Evolutionary conservation across 352 stramenopile genomes (phyloP).

Genomic region (Pythium vanterpoolii): DNA sequence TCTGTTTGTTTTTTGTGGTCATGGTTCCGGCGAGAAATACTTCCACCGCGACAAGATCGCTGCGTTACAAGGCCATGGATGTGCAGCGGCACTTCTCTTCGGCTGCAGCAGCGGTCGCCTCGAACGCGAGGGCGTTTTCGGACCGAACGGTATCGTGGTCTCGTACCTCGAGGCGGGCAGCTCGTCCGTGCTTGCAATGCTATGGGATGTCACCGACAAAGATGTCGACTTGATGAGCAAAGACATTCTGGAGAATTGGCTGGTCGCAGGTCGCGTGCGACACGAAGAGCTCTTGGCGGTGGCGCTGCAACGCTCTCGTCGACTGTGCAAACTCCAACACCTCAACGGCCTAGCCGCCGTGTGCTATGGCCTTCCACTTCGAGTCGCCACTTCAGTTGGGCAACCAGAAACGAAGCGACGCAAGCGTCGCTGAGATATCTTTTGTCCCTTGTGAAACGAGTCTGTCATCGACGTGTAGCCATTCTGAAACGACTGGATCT

Average conservation of each 20-base stretch:
- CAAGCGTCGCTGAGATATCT: conserved; percentile 6
- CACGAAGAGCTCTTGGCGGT: conserved; percentile 1
- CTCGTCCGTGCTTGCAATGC: conserved; percentile 95
- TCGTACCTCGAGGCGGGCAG: conserved; percentile 92
- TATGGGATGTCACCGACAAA: conserved; percentile 99
- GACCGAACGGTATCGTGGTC: conserved; percentile 92
- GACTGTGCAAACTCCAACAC: conserved; percentile 92
- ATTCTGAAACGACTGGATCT: conserved; percentile 2
- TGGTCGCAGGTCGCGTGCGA: conserved; percentile 36
- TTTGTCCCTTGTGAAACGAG: not conserved
- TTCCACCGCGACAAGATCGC: conserved; percentile 84
- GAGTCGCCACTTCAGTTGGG: conserved; percentile 17
- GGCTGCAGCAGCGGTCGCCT: conserved; percentile 96
- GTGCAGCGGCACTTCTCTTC: conserved; percentile 92
- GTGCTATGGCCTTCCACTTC: conserved; percentile 92
- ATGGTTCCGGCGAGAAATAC: conserved; percentile 94
- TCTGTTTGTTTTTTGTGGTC: conserved; percentile 97
- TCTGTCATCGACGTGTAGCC: conserved; percentile 5
- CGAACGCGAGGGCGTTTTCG: conserved; percentile 83
- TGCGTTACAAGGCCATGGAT: conserved; percentile 34
- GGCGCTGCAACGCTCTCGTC: conserved; percentile 39
- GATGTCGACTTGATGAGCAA: conserved; percentile 95
- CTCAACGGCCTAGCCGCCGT: conserved; percentile 95
- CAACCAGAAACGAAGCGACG: conserved; percentile 8
- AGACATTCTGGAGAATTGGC: conserved; percentile 55